phyloP scores from a whole-genome alignment of 148 eudicot species.

The Polygonum aviculare region DNA sequence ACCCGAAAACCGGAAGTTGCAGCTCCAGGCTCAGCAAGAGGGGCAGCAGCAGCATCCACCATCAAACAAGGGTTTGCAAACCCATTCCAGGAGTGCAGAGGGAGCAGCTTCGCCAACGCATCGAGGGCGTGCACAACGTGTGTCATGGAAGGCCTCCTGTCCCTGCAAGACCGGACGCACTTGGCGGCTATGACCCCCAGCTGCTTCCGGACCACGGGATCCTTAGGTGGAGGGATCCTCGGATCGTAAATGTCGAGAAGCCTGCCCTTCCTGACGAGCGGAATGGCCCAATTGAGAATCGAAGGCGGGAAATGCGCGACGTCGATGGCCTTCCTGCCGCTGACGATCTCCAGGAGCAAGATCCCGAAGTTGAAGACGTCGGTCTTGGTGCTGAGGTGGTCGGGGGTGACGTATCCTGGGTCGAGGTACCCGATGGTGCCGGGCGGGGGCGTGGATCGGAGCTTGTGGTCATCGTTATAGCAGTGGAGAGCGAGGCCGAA shows the following conservation, averaged over 20 bases:
- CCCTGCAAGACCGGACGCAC: constrained; percentile 83
- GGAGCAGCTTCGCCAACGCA: constrained; percentile 52
- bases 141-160: constrained; percentile 81
- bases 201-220: constrained; percentile 57
- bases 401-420: constrained; percentile 84
- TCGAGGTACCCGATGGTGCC: constrained; percentile 95
- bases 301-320: constrained; percentile 82
- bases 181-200: constrained; percentile 77
- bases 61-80: constrained; percentile 69
- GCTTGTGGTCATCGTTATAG: constrained; percentile 35
- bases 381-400: constrained; percentile 73
- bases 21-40: constrained; percentile 28
- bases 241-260: constrained; percentile 57
- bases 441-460: constrained; percentile 78
- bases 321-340: constrained; percentile 92
- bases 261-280: constrained; percentile 69
- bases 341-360: constrained; percentile 74
- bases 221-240: constrained; percentile 64
- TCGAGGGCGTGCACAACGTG: constrained; percentile 56
- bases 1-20: constrained; percentile 22
- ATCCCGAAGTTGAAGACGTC: constrained; percentile 96
- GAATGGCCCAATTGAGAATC: constrained; percentile 92
- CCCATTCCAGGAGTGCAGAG: constrained; percentile 71
- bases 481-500: constrained; percentile 74
- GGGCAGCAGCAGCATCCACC: constrained; percentile 54